These are phyloP conservation scores for Russula olivacea DNA, from an alignment of 768 basidiomycete genomes.

Conservation along the genomic window DNA sequence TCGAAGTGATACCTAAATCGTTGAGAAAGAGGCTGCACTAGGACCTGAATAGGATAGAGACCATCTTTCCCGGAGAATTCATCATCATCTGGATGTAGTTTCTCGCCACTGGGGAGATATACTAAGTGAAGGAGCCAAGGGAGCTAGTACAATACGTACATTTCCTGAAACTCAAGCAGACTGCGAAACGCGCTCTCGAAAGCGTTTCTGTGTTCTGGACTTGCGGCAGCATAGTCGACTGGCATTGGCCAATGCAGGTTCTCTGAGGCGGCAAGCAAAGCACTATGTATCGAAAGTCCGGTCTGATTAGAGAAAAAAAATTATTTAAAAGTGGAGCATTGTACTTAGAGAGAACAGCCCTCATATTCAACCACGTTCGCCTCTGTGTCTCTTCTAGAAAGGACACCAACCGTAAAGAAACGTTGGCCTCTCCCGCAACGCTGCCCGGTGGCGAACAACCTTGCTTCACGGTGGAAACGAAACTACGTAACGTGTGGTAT, in stretches of 20 bases:
- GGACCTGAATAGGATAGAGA: conserved; percentile 77
- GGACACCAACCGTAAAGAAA: conserved; percentile 51
- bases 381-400: conserved; percentile 61
- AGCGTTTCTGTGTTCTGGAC: conserved; percentile 44
- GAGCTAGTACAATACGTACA: conserved; percentile 45
- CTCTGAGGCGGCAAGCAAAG: conserved; percentile 60
- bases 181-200: conserved; percentile 81
- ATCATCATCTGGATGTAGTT: conserved; percentile 33
- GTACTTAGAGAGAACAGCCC: conserved; percentile 55
- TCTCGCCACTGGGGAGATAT: conserved; percentile 42
- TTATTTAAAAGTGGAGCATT: neutral
- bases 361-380: conserved; percentile 75
- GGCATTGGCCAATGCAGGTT: conserved; percentile 79
- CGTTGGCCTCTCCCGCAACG: conserved; percentile 34
- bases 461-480: conserved; percentile 46
- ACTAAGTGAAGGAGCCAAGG: conserved; percentile 11
- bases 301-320: conserved; percentile 14
- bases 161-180: conserved; percentile 65
- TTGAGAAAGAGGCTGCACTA: conserved; percentile 75
- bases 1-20: conserved; percentile 97
- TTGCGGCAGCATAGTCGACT: conserved; percentile 54
- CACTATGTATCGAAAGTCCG: conserved; percentile 36
- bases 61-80: conserved; percentile 43
- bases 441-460: conserved; percentile 45
- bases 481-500: conserved; percentile 57